These are phyloP conservation scores for Juglanconis juglandina DNA, from an alignment of 2,329 filamentous ascomycete species.

Conservation along the genomic window DNA sequence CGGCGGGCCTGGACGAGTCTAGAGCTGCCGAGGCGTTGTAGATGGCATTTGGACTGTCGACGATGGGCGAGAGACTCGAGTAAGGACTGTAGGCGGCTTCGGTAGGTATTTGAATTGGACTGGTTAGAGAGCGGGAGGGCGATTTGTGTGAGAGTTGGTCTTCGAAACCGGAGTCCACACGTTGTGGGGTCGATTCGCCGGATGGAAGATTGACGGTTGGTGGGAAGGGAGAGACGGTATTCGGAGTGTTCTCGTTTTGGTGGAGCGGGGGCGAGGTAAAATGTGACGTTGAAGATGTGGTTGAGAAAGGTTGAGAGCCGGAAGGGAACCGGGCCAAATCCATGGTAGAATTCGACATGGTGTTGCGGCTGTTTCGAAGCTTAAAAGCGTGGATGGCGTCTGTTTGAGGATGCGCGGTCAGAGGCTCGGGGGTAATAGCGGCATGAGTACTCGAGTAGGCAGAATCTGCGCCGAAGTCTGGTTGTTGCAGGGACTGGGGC, in stretches of 20 bases:
- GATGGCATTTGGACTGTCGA: slow-evolving; percentile 14
- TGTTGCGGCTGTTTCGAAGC: slow-evolving; percentile 22
- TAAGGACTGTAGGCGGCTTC: slow-evolving; percentile 17
- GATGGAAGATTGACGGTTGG: slow-evolving; percentile 21
- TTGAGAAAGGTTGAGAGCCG: slow-evolving; percentile 1
- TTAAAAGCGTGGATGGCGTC: slow-evolving; percentile 21
- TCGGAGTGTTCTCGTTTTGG: slow-evolving; percentile 24
- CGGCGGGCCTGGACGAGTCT: slow-evolving; percentile 24
- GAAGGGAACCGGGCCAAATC: slow-evolving; percentile 14
- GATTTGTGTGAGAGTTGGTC: slow-evolving; percentile 17
- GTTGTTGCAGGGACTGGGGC: slow-evolving; percentile 12
- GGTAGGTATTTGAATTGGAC: slow-evolving; percentile 19
- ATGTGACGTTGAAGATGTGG: slow-evolving; percentile 14
- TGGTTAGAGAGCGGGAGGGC: slow-evolving; percentile 8
- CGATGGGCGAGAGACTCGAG: slow-evolving; percentile 21
- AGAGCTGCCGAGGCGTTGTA: slow-evolving; percentile 4
- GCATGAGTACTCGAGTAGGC: slow-evolving; percentile 8
- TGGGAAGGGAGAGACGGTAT: slow-evolving; percentile 30
- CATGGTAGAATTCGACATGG: slow-evolving; percentile 20
- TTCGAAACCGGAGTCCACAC: slow-evolving; percentile 10
- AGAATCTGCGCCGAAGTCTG: slow-evolving; percentile 15
- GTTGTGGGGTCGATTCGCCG: slow-evolving; percentile 16
- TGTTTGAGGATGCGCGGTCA: slow-evolving; percentile 23
- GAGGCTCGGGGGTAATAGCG: slow-evolving; percentile 15
- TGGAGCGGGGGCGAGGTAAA: slow-evolving; percentile 8